Percentiles rank a stretch among this genome's conserved stretches.
Evolutionary conservation across 495 filamentous ascomycete species (phyloP).

Genomic region (Podospora pseudopauciseta): DNA sequence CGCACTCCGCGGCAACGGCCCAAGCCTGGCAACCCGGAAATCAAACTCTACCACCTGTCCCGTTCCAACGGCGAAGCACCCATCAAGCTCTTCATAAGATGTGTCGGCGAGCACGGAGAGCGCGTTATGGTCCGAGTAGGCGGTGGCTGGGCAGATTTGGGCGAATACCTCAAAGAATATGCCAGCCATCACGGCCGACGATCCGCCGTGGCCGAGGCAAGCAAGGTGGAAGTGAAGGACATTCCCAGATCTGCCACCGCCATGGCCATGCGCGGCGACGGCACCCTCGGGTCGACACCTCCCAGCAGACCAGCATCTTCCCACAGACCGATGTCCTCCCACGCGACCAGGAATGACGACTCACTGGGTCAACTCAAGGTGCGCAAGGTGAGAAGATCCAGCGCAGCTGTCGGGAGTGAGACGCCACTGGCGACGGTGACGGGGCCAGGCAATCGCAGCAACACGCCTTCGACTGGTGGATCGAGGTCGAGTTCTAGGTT

Average conservation of each 20-base stretch:
- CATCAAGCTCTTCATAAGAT: constrained; percentile 87
- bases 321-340: constrained; percentile 32
- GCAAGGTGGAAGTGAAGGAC: constrained; percentile 59
- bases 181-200: constrained; percentile 78
- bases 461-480: constrained; percentile 31
- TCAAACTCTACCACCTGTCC: constrained; percentile 91
- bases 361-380: constrained; percentile 34
- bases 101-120: constrained; percentile 85
- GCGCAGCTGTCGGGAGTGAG: constrained; percentile 18
- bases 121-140: constrained; percentile 97
- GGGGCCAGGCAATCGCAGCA: constrained; percentile 20
- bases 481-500: constrained; percentile 45
- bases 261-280: neutral
- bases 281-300: constrained; percentile 39
- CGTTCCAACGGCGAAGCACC: constrained; percentile 75
- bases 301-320: constrained; percentile 39
- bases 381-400: constrained; percentile 38
- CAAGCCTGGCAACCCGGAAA: constrained; percentile 56
- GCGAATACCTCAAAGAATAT: constrained; percentile 91
- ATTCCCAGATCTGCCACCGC: constrained; percentile 31
- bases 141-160: constrained; percentile 93
- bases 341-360: constrained; percentile 22
- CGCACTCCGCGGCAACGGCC: constrained; percentile 42
- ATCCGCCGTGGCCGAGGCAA: constrained; percentile 33
- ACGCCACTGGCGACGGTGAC: constrained; percentile 32